Evolutionary conservation across 768 basidiomycete species (phyloP), one percentile per base, ranked within the genome.

Genomic region (Boletus fagicola): DNA sequence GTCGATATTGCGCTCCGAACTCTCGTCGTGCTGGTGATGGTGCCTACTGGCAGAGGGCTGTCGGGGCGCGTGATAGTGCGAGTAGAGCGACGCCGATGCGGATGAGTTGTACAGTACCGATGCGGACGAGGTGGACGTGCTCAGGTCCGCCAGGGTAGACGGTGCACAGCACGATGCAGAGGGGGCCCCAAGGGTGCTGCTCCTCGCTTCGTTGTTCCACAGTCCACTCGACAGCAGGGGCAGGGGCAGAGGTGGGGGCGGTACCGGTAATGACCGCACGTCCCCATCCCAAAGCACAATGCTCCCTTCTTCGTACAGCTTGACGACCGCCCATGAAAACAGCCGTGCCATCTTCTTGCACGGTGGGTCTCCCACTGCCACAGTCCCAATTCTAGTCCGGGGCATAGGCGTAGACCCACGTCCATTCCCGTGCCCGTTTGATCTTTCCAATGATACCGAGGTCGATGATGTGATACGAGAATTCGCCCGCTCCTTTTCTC

Each of bases 251-350:
- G 30, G 26, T 8, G 50, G n/a, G 13, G 66, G 64, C 2, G 56
- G 68, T 38, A 31, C 56, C 0, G 72, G 72, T 52, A 71, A 68
- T 2, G 76, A 66, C 11, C 77, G 76, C 15, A 76, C 74, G 4
- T 85, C 83, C 0, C 88, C 87, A 56, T 88, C 85, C 84, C 87
- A 90, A 4, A 88, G 69, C 1, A 90, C 77, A 56, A 92, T 83
- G 54, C 80, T 83, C n/a, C 90, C 91, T 56, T 91, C 89, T 53
- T 83, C 77, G 49, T 84, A 76, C 22, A 92, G 72, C 66, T 85
- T 80, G 20, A 82, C 74, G 51, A 92, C 75, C 0, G 86, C 85
- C 76, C 80, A 83, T 20, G 74, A 70, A 71, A 90, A 92, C 3
- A 92, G 76, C 10, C 87, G 78, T 65, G 89, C 90, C 70, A 83